These are phyloP conservation scores for Ganoderma leucocontextum DNA, from an alignment of 1,284 basidiomycete genomes.

Conservation along the genomic window DNA sequence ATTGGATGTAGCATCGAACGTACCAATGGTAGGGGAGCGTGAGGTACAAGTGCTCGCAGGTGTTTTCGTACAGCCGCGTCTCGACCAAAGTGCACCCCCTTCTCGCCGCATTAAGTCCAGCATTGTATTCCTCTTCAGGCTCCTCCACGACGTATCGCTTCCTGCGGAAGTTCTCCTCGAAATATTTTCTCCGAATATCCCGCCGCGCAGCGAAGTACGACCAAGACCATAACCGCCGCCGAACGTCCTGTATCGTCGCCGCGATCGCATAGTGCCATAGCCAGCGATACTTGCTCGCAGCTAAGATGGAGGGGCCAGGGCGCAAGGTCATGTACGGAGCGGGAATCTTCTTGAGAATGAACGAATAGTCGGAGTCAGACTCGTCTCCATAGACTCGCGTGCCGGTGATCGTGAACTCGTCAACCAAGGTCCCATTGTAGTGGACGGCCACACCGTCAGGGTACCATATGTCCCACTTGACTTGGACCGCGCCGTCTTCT, in stretches of 20 bases:
- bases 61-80: constrained; percentile 13
- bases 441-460: constrained; percentile 1
- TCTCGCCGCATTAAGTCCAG: not conserved
- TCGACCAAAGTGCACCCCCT: constrained; percentile 12
- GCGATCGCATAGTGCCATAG: constrained; percentile 39
- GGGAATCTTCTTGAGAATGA: constrained; percentile 23
- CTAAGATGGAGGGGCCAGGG: constrained; percentile 5
- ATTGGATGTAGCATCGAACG: not conserved
- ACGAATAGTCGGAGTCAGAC: not conserved
- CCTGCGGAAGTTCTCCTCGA: constrained; percentile 1
- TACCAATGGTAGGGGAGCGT: constrained; percentile 16
- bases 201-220: constrained; percentile 18
- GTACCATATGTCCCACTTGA: constrained; percentile 14
- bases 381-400: not conserved
- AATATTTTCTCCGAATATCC: constrained; percentile 14
- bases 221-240: constrained; percentile 21
- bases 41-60: constrained; percentile 4
- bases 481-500: not conserved
- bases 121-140: not conserved
- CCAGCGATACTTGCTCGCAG: constrained; percentile 13
- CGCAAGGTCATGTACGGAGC: constrained; percentile 12
- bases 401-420: constrained; percentile 22
- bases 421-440: constrained; percentile 13
- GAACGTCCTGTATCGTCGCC: constrained; percentile 29
- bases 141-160: not conserved